Percentiles rank a stretch among this genome's conserved stretches.
phyloP scores from a whole-genome alignment of 768 basidiomycete genomes.

The Ramaria rubella region DNA sequence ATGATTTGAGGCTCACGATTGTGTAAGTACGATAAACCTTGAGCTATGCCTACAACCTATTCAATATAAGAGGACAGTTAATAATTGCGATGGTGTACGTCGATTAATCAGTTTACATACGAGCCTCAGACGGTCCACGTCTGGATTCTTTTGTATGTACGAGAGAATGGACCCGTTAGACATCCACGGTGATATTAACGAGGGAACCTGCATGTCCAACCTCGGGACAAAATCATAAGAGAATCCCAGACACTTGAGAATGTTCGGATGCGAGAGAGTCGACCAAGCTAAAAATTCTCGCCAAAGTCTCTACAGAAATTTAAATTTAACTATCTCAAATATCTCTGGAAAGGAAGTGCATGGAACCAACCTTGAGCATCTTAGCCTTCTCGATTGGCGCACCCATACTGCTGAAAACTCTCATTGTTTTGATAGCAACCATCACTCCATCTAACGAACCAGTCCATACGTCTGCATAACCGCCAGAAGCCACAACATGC shows the following conservation, averaged over 20 bases:
- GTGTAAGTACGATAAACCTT: not conserved
- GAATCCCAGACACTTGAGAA: not conserved
- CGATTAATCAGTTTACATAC: not conserved
- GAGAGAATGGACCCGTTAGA: not conserved
- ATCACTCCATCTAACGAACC: not conserved
- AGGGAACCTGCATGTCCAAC: not conserved
- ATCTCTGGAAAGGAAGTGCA: not conserved
- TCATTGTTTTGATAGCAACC: conserved; percentile 1
- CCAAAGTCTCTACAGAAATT: not conserved
- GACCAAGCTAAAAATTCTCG: conserved; percentile 1
- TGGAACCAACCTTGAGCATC: not conserved
- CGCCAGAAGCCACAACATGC: not conserved
- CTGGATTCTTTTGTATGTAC: not conserved
- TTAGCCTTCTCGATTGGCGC: not conserved
- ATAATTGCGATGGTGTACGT: no score
- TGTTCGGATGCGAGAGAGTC: not conserved
- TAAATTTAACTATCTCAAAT: not conserved
- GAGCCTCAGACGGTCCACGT: not conserved
- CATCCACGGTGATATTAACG: conserved; percentile 5
- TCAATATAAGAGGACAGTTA: not conserved
- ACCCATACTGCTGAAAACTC: not conserved
- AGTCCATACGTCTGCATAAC: not conserved
- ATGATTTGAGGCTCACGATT: not conserved
- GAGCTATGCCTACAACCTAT: not conserved
- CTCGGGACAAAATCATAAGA: not conserved